phyloP scores from a whole-genome alignment of 495 filamentous ascomycete species.

The Darksidea phi region DNA sequence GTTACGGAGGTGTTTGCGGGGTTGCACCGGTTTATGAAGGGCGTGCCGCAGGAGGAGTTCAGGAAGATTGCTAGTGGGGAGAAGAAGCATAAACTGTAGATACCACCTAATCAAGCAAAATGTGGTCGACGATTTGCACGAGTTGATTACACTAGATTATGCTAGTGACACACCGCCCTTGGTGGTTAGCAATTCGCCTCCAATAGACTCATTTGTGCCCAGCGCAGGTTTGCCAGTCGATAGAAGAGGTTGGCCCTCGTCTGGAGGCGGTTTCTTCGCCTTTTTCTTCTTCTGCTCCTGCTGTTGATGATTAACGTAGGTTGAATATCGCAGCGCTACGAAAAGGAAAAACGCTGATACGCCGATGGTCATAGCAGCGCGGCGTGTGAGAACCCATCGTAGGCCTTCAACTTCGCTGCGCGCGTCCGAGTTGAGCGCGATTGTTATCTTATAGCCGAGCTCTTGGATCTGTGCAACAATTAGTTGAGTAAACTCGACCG shows the following conservation, averaged over 20 bases:
- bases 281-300: constrained; percentile 33
- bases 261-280: constrained; percentile 13
- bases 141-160: constrained; percentile 5
- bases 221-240: neutral
- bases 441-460: constrained; percentile 90
- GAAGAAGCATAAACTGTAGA: constrained; percentile 83
- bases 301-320: constrained; percentile 26
- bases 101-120: neutral
- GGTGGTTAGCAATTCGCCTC: constrained; percentile 29
- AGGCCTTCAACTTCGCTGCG: constrained; percentile 89
- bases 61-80: constrained; percentile 60
- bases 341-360: constrained; percentile 39
- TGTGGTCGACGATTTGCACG: neutral
- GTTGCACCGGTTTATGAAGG: constrained; percentile 72
- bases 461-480: constrained; percentile 68
- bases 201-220: constrained; percentile 13
- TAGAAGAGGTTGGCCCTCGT: neutral
- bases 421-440: constrained; percentile 77
- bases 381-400: constrained; percentile 83
- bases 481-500: constrained; percentile 15
- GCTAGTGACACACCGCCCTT: constrained; percentile 32
- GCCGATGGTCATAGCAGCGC: constrained; percentile 76
- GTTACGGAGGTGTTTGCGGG: constrained; percentile 82
- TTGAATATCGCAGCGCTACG: constrained; percentile 26
- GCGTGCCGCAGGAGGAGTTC: constrained; percentile 85